Percentiles rank a stretch among this genome's conserved stretches.
Conservation (phyloP, 2,329 filamentous ascomycete species). For the Sporothrix luriei region DNA sequence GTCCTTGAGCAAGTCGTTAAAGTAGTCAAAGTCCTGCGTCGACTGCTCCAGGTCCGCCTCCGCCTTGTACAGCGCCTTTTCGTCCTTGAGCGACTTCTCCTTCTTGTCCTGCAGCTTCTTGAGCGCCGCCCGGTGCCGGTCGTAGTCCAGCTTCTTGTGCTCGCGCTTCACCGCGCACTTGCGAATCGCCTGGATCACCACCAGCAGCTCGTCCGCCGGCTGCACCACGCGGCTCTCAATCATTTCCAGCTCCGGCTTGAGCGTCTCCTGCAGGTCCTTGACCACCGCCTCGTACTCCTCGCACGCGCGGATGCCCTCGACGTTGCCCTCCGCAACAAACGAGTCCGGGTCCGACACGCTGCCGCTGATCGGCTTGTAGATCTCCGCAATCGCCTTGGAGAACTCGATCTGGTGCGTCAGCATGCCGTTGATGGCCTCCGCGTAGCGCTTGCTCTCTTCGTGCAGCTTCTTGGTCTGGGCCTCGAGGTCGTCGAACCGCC, state of each 20-base stretch:
- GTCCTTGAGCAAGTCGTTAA: slow-evolving; percentile 95
- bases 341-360: slow-evolving; percentile 91
- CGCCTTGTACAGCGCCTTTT: slow-evolving; percentile 94
- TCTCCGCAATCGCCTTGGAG: slow-evolving; percentile 90
- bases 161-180: slow-evolving; percentile 88
- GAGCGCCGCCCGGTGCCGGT: slow-evolving; percentile 76
- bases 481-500: slow-evolving; percentile 91
- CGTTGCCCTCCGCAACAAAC: slow-evolving; percentile 78
- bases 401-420: slow-evolving; percentile 97
- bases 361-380: slow-evolving; percentile 97
- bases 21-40: slow-evolving; percentile 96
- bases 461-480: slow-evolving; percentile 95
- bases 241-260: slow-evolving; percentile 94
- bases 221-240: slow-evolving; percentile 89
- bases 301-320: slow-evolving; percentile 90
- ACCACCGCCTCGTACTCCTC: slow-evolving; percentile 95
- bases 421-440: slow-evolving; percentile 98
- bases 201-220: slow-evolving; percentile 88
- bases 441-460: slow-evolving; percentile 97
- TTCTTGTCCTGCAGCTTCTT: slow-evolving; percentile 99
- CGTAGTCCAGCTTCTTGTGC: slow-evolving; percentile 96
- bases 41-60: slow-evolving; percentile 88
- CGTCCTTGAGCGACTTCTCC: slow-evolving; percentile 92
- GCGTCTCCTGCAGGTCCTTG: slow-evolving; percentile 81
- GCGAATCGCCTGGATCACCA: slow-evolving; percentile 92